Base-by-base conservation (phyloP, 148 eudicot genomes). In the Nepenthes mirabilis region DNA sequence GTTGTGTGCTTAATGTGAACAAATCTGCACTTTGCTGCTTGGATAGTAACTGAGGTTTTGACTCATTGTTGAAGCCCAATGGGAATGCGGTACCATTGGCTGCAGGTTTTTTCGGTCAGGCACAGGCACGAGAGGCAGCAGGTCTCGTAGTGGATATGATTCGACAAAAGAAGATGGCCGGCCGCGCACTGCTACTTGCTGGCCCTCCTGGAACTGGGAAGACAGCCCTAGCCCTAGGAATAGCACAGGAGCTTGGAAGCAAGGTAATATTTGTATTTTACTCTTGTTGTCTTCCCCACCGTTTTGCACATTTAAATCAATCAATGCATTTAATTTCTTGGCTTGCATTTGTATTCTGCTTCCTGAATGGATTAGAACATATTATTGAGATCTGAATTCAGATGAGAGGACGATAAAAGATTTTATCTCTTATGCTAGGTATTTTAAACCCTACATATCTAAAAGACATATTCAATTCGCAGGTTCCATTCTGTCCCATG, bases 401-500 rank as follows among this genome's bases (percentile, higher is more conserved):
- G 45, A 40, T 40, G 8, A 3, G 4, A 3, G 1, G 45, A 1
- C 8, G 8, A 40, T 40, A 40, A 8, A 40, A 8, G 32, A 36
- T 37, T 35, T 5, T 43, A 52, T 48, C 52, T 53, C 23, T 9
- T 4, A 49, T 23, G 11, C 8, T 11, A 11, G 43, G n/a, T 33
- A 36, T 51, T 7, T 2, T 49, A 35, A 48, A 55, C 59, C 57
- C 47, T 57, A 14, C 13, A 4, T 37, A 13, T 58, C n/a, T 40
- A 48, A 48, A 34, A 48, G 43, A 51, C 43, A 10, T 64, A 40
- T 35, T 52, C 37, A 2, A 13, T 54, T 65, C 57, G 51, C 61
- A 89, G 99, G 99, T 94, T 64, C 95, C 99, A 1, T 94, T 94
- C 59, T 94, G 97, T 70, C 99, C 99, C 57, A 94, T 94, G 99